Conservation (phyloP, 306 rosid genomes). For the Vicia villosa region DNA sequence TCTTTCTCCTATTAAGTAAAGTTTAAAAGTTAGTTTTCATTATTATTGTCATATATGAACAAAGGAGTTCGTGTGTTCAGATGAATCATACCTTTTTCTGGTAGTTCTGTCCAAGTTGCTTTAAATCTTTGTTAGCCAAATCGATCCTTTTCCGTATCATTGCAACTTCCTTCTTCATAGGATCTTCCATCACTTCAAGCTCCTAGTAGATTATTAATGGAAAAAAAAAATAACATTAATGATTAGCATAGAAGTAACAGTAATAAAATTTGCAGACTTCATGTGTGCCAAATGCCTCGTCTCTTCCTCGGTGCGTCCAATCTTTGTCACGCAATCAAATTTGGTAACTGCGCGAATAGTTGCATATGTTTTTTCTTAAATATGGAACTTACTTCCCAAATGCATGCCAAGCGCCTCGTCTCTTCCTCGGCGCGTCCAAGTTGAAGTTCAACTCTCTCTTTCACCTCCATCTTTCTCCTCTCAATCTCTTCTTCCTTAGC, state of each 20-base stretch:
- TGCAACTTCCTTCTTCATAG: slow-evolving; percentile 83
- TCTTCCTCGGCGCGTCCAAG: slow-evolving; percentile 89
- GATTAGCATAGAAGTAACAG: not conserved
- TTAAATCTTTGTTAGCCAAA: slow-evolving; percentile 68
- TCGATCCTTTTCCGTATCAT: slow-evolving; percentile 75
- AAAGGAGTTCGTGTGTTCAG: not conserved
- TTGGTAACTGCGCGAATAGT: not conserved
- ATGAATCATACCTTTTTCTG: slow-evolving; percentile 67
- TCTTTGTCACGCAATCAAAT: too few relatives aligned
- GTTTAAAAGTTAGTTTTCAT: not conserved
- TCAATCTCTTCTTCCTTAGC: slow-evolving; percentile 92
- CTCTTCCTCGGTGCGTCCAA: too few relatives aligned
- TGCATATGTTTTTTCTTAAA: not conserved
- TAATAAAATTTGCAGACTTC: not conserved
- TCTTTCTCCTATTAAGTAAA: slow-evolving; percentile 73
- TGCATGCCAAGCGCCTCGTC: slow-evolving; percentile 74
- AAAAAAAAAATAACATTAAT: not conserved
- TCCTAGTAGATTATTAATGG: slow-evolving; percentile 53
- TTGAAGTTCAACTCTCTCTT: slow-evolving; percentile 77
- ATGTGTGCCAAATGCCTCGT: too few relatives aligned
- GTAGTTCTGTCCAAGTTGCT: slow-evolving; percentile 71
- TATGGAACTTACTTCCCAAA: slow-evolving; percentile 80
- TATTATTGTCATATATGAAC: not conserved
- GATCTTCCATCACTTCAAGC: slow-evolving; percentile 84
- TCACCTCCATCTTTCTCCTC: slow-evolving; percentile 84